Base-by-base conservation (phyloP, 2,329 filamentous ascomycete genomes). In the Cryphonectria naterciae region DNA sequence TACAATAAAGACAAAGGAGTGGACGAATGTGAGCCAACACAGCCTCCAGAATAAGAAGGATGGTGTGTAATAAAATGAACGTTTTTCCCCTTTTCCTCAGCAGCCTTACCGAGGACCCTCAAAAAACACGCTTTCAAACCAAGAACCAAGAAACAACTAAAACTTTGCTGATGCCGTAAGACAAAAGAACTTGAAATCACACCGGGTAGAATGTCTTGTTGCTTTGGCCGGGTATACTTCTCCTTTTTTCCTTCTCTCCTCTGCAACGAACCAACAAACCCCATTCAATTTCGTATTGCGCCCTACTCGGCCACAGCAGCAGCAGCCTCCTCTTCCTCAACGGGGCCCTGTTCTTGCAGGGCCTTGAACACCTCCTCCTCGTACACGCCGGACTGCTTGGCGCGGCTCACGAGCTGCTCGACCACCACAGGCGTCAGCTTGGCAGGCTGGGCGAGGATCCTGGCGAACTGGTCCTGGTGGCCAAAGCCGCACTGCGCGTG, bases 401-500 rank as follows among this genome's bases (percentile, higher is more conserved):
- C 75, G 2, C 68, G 71, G 2, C 39, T 13, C n/a, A 70, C 68
- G 32, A 77, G 74, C 52, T 74, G 70, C 17, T 69, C 65, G 15
- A 74, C 46, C 0, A 76, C 11, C 4, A 41, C 64, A 1, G 28
- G 32, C 0, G 66, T 65, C 13, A 76, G 41, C 13, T 61, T 37
- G 2, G 69, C 67, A 0, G 67, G 52, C 7, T 64, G 67, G 2
- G 28, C 22, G 61, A 75, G 39, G 25, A 74, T 67, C 2, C 19
- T 63, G 19, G 70, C 67, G 5, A 76, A 67, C 4, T 68, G 66
- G 39, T 74, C 70, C 11, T 72, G 67, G 41, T 75, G 73, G 3
- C 73, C 63, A 25, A 76, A 71, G 19, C 76, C 75, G 35, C 76
- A 77, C 39, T 64, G 73, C 11, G 54, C 54, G 43, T 77, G 76